Percentiles rank a stretch among this genome's conserved stretches.
These are phyloP conservation scores for Golubevia sp. DNA, from an alignment of 1,284 basidiomycete genomes.

Conservation along the genomic window DNA sequence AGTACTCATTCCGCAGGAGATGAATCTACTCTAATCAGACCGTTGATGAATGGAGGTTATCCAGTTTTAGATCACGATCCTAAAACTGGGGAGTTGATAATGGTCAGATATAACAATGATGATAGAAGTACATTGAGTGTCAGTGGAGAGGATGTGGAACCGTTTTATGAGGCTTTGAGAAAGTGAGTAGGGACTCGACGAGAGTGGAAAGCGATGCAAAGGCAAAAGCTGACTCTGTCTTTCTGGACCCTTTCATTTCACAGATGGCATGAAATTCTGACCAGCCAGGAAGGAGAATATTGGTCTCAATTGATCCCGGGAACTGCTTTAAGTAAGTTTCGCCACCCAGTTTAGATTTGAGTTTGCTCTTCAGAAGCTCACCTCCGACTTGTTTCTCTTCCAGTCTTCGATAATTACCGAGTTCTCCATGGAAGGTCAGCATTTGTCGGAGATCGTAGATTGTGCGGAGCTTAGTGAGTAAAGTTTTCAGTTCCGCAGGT, in stretches of 20 bases:
- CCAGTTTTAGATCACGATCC: conserved; percentile 67
- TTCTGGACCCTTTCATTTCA: background rate
- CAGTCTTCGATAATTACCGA: conserved; percentile 90
- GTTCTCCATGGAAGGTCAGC: conserved; percentile 89
- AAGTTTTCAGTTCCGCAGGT: background rate
- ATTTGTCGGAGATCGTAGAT: conserved; percentile 82
- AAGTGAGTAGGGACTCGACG: conserved; percentile 62
- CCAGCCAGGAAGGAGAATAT: conserved; percentile 80
- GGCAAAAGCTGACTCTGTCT: background rate
- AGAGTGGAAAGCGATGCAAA: background rate
- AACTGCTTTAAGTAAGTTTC: conserved; percentile 75
- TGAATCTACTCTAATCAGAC: conserved; percentile 39
- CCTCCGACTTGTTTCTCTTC: conserved; percentile 3
- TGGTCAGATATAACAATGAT: conserved; percentile 93
- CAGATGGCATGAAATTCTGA: conserved; percentile 73
- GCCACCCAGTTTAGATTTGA: background rate
- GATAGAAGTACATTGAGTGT: conserved; percentile 65
- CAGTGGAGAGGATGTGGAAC: conserved; percentile 23
- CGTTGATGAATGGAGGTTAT: conserved; percentile 31
- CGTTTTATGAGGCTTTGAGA: conserved; percentile 80
- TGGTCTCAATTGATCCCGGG: conserved; percentile 88
- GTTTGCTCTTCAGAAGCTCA: background rate
- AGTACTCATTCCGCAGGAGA: conserved; percentile 78
- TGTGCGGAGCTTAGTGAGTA: conserved; percentile 87
- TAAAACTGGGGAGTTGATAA: conserved; percentile 70